A percentile compares a stretch with the other conserved stretches of the same genome.
phyloP scores from a whole-genome alignment of 306 rosid genomes.

The Crotalaria pallida region DNA sequence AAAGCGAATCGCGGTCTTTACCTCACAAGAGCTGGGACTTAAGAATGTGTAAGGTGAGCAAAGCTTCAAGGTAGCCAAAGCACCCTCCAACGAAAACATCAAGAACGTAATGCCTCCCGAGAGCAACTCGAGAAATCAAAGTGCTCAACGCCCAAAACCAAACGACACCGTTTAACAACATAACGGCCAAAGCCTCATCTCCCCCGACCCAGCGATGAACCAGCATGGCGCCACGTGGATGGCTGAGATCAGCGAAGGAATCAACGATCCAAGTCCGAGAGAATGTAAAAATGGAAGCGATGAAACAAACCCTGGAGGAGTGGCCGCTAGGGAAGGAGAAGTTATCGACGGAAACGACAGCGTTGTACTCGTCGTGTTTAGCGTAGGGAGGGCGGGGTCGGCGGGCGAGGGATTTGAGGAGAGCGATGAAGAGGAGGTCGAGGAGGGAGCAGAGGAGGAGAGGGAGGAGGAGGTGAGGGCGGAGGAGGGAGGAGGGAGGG shows the following conservation, averaged over 20 bases:
- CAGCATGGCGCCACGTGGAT: constrained; percentile 6
- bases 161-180: constrained; percentile 18
- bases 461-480: constrained; percentile 36
- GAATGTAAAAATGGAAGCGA: constrained; percentile 50
- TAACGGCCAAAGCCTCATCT: constrained; percentile 17
- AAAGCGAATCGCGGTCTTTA: background rate
- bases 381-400: constrained; percentile 66
- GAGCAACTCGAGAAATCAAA: constrained; percentile 50
- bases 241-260: constrained; percentile 5
- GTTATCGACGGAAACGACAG: constrained; percentile 55
- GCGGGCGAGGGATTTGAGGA: constrained; percentile 49
- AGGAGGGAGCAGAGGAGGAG: constrained; percentile 65
- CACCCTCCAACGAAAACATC: constrained; percentile 41
- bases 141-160: constrained; percentile 58
- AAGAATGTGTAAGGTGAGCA: constrained; percentile 47
- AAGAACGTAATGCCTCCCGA: constrained; percentile 66
- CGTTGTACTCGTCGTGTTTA: constrained; percentile 35
- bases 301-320: constrained; percentile 64
- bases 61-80: constrained; percentile 58
- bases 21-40: constrained; percentile 31
- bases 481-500: constrained; percentile 33
- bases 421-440: constrained; percentile 50
- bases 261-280: constrained; percentile 22
- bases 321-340: constrained; percentile 81
- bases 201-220: constrained; percentile 24